phyloP scores from a whole-genome alignment of 208 protist genomes.

The Trypanosoma congolense region DNA sequence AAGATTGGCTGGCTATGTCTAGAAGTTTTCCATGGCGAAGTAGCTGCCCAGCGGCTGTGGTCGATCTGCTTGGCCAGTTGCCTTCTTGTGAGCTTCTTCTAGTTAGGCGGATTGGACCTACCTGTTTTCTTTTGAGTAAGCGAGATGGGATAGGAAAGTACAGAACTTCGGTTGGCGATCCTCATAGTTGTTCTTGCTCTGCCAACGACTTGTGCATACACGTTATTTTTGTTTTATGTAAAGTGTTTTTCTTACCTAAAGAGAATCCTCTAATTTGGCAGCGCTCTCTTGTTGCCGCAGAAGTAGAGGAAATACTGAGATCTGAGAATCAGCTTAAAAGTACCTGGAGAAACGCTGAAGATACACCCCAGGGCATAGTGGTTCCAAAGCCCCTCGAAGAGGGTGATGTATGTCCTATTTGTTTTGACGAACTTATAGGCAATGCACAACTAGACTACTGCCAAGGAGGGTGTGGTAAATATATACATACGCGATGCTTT shows the following conservation, averaged over 20 bases:
- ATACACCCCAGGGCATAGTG: background rate
- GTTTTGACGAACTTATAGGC: conserved; percentile 25
- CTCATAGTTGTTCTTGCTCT: conserved; percentile 56
- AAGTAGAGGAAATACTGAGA: conserved; percentile 46
- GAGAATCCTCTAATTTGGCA: conserved; percentile 69
- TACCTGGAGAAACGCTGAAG: conserved; percentile 14
- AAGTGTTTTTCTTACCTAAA: conserved; percentile 29
- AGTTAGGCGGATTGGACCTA: conserved; percentile 26
- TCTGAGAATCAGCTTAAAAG: conserved; percentile 6
- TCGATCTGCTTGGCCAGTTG: conserved; percentile 13
- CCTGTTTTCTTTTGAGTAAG: conserved; percentile 31
- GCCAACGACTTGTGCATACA: conserved; percentile 58
- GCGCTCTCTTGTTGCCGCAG: conserved; percentile 40
- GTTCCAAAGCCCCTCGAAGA: conserved; percentile 14
- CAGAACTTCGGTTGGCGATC: conserved; percentile 43
- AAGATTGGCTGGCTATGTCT: conserved; percentile 20
- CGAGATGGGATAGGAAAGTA: conserved; percentile 19
- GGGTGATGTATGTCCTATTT: conserved; percentile 36
- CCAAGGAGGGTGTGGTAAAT: conserved; percentile 24
- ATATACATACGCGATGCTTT: conserved; percentile 23
- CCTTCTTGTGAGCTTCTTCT: conserved; percentile 21
- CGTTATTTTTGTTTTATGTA: conserved; percentile 53
- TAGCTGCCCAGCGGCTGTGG: conserved; percentile 14
- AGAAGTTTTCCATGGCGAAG: conserved; percentile 20
- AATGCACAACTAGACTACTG: conserved; percentile 23